A percentile compares a stretch with the other conserved stretches of the same genome.
Evolutionary conservation across 176 grass and related monocot genomes (phyloP).

Genomic region (Triticum dicoccoides): DNA sequence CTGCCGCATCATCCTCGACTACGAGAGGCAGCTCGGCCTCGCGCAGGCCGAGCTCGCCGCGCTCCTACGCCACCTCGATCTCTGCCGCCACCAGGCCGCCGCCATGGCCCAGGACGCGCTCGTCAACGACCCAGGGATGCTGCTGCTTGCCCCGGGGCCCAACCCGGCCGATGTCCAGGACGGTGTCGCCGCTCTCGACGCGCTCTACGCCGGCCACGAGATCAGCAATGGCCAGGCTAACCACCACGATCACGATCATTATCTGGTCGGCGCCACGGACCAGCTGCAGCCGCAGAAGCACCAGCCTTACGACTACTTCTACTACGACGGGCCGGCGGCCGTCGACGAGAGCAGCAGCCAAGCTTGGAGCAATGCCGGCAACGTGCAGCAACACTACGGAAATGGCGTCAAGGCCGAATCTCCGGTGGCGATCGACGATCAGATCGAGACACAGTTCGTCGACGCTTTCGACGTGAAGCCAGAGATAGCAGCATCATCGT

Average conservation of each 20-base stretch:
- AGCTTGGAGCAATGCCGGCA: not conserved
- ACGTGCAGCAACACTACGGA: not conserved
- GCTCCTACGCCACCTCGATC: not conserved
- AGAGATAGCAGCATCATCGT: not conserved
- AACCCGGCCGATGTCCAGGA: not conserved
- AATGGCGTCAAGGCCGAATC: not conserved
- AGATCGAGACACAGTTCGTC: slow-evolving; percentile 19
- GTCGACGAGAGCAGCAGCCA: slow-evolving; percentile 6
- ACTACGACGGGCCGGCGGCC: slow-evolving; percentile 11
- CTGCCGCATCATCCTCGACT: not conserved
- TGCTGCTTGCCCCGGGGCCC: not conserved
- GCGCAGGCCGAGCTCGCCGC: not conserved
- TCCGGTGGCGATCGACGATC: slow-evolving; percentile 5
- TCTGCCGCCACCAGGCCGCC: slow-evolving; percentile 17
- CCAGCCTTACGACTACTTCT: slow-evolving; percentile 31
- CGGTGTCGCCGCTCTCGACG: not conserved
- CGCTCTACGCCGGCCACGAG: slow-evolving; percentile 18
- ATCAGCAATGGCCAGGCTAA: not conserved
- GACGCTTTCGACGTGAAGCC: slow-evolving; percentile 17
- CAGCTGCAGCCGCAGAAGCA: not conserved
- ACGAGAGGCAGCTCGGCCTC: not conserved
- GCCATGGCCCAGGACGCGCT: not conserved
- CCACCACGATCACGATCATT: not conserved
- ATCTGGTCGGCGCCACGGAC: not conserved
- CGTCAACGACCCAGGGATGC: slow-evolving; percentile 3